These are phyloP conservation scores for Alternaria rosae DNA, from an alignment of 2,329 filamentous ascomycete genomes.

Conservation along the genomic window DNA sequence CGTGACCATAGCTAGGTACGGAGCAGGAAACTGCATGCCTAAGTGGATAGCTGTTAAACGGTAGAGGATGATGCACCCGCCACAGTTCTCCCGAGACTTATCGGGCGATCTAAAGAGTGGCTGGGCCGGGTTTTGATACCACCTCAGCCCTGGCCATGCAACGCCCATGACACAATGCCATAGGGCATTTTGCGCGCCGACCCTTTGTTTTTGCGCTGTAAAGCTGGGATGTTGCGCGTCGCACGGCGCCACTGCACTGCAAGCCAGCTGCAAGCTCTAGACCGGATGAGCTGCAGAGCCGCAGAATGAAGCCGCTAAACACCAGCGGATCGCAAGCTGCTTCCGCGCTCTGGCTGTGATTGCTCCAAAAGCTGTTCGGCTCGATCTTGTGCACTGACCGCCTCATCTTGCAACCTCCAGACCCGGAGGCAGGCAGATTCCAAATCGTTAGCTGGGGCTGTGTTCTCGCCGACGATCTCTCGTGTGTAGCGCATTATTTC, in stretches of 20 bases:
- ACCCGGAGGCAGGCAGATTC: conserved; percentile 31
- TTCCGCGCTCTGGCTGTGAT: conserved; percentile 15
- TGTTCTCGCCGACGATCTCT: conserved; percentile 22
- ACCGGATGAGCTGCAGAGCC: conserved; percentile 21
- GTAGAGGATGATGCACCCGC: neutral
- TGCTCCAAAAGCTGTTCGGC: conserved; percentile 16
- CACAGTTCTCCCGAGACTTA: neutral
- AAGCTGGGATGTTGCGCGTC: conserved; percentile 5
- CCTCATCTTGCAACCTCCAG: conserved; percentile 18
- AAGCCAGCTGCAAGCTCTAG: conserved; percentile 18
- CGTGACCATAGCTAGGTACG: conserved; percentile 1
- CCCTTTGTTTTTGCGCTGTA: conserved; percentile 4
- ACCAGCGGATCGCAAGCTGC: conserved; percentile 10
- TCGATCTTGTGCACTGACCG: conserved; percentile 19
- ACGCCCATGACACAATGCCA: neutral
- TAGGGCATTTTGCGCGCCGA: neutral
- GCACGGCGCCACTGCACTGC: conserved; percentile 6
- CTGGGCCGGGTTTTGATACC: neutral
- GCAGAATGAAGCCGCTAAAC: conserved; percentile 17
- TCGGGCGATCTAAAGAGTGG: neutral
- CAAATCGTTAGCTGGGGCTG: conserved; percentile 40
- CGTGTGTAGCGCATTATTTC: conserved; percentile 21
- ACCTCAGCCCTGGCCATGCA: neutral
- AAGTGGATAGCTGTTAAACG: neutral
- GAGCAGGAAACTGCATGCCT: neutral